Evolutionary conservation across 495 filamentous ascomycete species (phyloP), one percentile per base, ranked within the genome.

Genomic region (Neurospora sp.): DNA sequence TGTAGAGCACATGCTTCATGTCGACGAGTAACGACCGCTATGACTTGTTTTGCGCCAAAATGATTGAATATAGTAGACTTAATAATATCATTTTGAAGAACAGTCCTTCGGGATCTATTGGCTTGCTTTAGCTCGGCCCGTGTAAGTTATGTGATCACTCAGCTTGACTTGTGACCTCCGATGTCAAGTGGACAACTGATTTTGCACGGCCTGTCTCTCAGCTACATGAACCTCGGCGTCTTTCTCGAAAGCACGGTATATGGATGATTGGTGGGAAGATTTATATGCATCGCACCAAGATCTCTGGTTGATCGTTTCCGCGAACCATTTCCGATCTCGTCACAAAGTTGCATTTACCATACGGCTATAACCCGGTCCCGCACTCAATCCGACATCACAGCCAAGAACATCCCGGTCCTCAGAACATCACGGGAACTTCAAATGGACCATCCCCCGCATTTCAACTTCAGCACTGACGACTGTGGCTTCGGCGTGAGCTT

Each of bases 1-100:
- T 75, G 44, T 85, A 76, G 75, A 27, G 35, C 20, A 35, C 27
- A 46, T 72, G 18, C n/a, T 12, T 27, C 27, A 14, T 37, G 16
- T 70, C 35, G 14, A 66, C 27, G 6, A 35, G 23, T 66, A 9
- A 18, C 16, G 27, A 66, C 27, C 27, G 54, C 54, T 9, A 66
- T 66, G 54, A 66, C 27, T 16, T 66, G 54, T 18, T 66, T 35
- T 66, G 3, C 2, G 54, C 54, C 5, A 6, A 4, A 1, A 9
- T 35, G 54, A 35, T 66, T 16, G 27, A 16, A 66, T 66, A 35
- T 35, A 35, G 54, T 35, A 66, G 18, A 66, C 54, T 35, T 66
- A 66, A 35, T 66, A 37, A 35, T 66, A 35, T 35, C 14, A 35
- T 18, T 18, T 18, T 66, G 27, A 37, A 66, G 14, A 31, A 35